These are phyloP conservation scores for Fusarium citri DNA, from an alignment of 2,329 filamentous ascomycete species.

Conservation along the genomic window DNA sequence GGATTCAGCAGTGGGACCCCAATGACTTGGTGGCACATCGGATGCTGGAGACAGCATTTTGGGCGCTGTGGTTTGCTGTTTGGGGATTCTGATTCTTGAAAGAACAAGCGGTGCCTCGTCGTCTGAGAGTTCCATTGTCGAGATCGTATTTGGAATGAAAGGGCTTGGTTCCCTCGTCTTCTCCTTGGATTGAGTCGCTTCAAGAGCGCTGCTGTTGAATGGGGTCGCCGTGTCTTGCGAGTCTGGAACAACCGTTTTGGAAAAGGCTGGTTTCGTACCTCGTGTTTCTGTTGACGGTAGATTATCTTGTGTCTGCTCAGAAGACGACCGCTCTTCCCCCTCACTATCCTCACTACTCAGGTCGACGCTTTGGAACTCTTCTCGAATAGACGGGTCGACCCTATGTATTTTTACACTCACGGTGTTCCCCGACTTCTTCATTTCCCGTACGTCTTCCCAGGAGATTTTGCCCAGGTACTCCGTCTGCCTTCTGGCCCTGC, in stretches of 20 bases:
- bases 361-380: constrained; percentile 19
- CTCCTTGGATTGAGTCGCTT: constrained; percentile 8
- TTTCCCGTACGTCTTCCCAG: constrained; percentile 43
- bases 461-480: constrained; percentile 49
- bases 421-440: constrained; percentile 10
- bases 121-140: constrained; percentile 50
- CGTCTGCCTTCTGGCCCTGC: constrained; percentile 46
- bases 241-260: constrained; percentile 42
- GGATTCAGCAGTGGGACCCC: neutral
- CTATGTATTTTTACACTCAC: constrained; percentile 30
- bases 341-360: constrained; percentile 13
- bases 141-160: neutral
- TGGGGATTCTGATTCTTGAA: constrained; percentile 15
- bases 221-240: constrained; percentile 46
- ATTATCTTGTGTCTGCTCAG: neutral
- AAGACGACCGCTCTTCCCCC: neutral
- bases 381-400: constrained; percentile 3
- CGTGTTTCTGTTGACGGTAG: neutral
- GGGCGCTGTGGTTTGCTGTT: neutral
- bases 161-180: neutral
- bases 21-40: neutral
- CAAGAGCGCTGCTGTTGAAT: constrained; percentile 40
- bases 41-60: neutral
- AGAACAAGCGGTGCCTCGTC: constrained; percentile 51
- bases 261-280: neutral